phyloP scores from a whole-genome alignment of 257 asterid species.

The Cinchona pubescens region DNA sequence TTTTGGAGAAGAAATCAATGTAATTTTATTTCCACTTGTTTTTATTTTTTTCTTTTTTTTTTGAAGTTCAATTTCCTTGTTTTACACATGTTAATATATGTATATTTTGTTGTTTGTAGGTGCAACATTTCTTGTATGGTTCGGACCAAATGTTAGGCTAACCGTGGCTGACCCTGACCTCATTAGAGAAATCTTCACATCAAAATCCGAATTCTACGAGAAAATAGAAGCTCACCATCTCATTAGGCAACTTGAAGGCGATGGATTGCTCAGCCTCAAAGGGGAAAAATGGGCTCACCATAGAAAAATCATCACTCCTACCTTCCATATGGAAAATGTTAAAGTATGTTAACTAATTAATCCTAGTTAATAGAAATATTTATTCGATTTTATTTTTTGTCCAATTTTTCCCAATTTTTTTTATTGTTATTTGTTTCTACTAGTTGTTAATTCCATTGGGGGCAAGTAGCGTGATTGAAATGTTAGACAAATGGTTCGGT shows the following conservation, averaged over 20 bases:
- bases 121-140: slow-evolving; percentile 48
- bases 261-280: slow-evolving; percentile 45
- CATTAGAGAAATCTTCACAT: slow-evolving; percentile 43
- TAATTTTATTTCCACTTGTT: neutral
- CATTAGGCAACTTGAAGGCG: slow-evolving; percentile 46
- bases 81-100: neutral
- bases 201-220: slow-evolving; percentile 46
- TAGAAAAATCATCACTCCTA: slow-evolving; percentile 47
- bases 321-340: slow-evolving; percentile 49
- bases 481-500: slow-evolving; percentile 38
- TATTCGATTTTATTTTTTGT: neutral
- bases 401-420: neutral
- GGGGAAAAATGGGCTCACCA: slow-evolving; percentile 56
- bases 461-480: slow-evolving; percentile 40
- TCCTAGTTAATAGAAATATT: neutral
- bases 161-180: slow-evolving; percentile 51
- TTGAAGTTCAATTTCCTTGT: neutral
- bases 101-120: slow-evolving; percentile 20
- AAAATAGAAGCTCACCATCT: slow-evolving; percentile 47
- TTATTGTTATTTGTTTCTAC: neutral
- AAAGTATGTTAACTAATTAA: slow-evolving; percentile 25
- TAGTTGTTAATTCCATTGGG: slow-evolving; percentile 43
- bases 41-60: neutral
- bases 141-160: slow-evolving; percentile 46
- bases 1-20: slow-evolving; percentile 4